A percentile compares a stretch with the other conserved stretches of the same genome.
These are phyloP conservation scores for Moniliophthora roreri DNA, from an alignment of 1,284 basidiomycete species.

Conservation along the genomic window DNA sequence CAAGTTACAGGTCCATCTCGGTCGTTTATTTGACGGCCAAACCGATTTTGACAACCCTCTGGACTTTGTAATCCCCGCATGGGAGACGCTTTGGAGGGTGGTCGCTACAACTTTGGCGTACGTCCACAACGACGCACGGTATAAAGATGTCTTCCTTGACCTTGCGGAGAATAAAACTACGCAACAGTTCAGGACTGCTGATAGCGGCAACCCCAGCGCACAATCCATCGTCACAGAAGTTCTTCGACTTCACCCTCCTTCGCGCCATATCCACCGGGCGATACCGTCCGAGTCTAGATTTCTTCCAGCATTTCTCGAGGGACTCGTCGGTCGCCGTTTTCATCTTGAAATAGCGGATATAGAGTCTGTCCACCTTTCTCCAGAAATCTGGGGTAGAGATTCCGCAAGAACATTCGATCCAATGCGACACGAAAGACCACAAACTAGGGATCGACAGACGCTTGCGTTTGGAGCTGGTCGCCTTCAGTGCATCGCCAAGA, in stretches of 20 bases:
- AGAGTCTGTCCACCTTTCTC: conserved; percentile 36
- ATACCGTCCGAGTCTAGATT: conserved; percentile 18
- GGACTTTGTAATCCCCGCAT: conserved; percentile 53
- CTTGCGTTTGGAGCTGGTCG: conserved; percentile 46
- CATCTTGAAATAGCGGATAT: conserved; percentile 40
- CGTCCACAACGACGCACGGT: conserved; percentile 25
- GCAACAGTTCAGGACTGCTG: conserved; percentile 29
- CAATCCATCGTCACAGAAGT: conserved; percentile 42
- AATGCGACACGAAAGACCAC: conserved; percentile 33
- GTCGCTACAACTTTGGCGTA: conserved; percentile 45
- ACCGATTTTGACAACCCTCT: conserved; percentile 37
- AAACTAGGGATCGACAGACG: conserved; percentile 19
- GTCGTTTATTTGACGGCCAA: conserved; percentile 36
- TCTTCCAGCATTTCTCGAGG: conserved; percentile 15
- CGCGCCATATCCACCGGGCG: conserved; percentile 38
- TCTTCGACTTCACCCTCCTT: conserved; percentile 47
- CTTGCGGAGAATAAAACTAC: conserved; percentile 38
- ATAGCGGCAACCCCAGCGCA: conserved; percentile 28
- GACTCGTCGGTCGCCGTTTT: conserved; percentile 5
- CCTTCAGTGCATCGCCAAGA: conserved; percentile 41
- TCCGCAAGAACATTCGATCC: conserved; percentile 41
- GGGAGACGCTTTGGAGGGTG: conserved; percentile 64
- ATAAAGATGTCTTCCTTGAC: conserved; percentile 31
- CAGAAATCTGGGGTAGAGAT: conserved; percentile 36
- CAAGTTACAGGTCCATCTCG: conserved; percentile 28